Evolutionary conservation across 495 filamentous ascomycete genomes (phyloP), one percentile per base, ranked within the genome.

Genomic region (Trichoderma gamsii): DNA sequence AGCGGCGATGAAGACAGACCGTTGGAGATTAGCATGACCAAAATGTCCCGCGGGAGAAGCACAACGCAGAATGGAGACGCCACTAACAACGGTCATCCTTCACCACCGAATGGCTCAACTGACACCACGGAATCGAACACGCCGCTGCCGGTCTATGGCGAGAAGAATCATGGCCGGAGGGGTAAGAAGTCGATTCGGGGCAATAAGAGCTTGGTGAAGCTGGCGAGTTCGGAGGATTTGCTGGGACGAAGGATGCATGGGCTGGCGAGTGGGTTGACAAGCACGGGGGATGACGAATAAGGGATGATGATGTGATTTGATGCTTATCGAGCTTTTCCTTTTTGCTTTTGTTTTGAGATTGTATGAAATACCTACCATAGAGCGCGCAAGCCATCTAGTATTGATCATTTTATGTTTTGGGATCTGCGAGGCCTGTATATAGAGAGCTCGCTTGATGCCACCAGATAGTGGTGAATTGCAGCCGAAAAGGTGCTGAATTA

Each of bases 1-100:
- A 90, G 88, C 15, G 91, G 85, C 4, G 90, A 93, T 43, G 92
- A 96, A 70, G 92, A 96, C 65, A 76, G 76, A 18, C 90, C 91
- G 27, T 75, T 97, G 16, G 92, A 96, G 77, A 96, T 97, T 85
- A 85, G 82, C 63, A 83, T 89, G 77, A 80, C 76, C 15, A 70
- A 70, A 13, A 70, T 74, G 38, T 41, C 38, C n/a, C 76, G 79
- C 27, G 71, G 73, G 11, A 69, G 70, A 29, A 70, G 69, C 18
- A 68, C 72, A 21, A 70, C 41, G 35, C 51, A 38, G 18, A 38
- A 61, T 23, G 44, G 44, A 9, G 27, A 35, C 12, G 46, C 4
- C 18, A 29, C 1, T 29, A 29, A 29, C 29, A 41, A 63, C 52
- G 35, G 66, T 1, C 49, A 61, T 15, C 29, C 29, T 29, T 25